These are phyloP conservation scores for Pythium chondricola DNA, from an alignment of 352 stramenopile genomes.

Conservation along the genomic window DNA sequence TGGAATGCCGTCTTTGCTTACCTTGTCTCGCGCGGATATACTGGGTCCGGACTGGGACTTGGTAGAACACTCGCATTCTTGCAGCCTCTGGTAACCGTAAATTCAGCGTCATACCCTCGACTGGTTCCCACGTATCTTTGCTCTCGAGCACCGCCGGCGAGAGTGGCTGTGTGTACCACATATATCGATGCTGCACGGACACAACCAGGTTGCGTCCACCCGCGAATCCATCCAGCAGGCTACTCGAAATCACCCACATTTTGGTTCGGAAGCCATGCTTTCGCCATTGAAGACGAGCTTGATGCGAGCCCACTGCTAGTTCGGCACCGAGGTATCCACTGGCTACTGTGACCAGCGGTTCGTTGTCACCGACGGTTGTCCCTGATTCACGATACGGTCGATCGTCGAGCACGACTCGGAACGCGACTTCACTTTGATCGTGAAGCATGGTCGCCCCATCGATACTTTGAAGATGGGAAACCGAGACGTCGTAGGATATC, in stretches of 20 bases:
- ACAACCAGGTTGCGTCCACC: constrained; percentile 55
- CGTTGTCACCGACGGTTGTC: constrained; percentile 50
- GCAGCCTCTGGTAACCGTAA: constrained; percentile 42
- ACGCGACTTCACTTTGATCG: constrained; percentile 49
- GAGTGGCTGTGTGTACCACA: constrained; percentile 65
- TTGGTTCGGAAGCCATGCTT: constrained; percentile 45
- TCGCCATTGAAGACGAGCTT: constrained; percentile 60
- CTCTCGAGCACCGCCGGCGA: constrained; percentile 28
- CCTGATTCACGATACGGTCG: constrained; percentile 61
- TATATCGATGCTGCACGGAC: constrained; percentile 57
- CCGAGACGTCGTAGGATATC: constrained; percentile 64
- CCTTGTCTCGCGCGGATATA: constrained; percentile 42
- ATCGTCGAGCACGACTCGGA: constrained; percentile 49
- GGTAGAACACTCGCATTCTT: constrained; percentile 65
- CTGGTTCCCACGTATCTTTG: constrained; percentile 44
- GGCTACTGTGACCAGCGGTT: constrained; percentile 40
- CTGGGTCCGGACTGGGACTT: constrained; percentile 56
- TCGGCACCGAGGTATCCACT: constrained; percentile 60
- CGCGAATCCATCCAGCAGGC: constrained; percentile 59
- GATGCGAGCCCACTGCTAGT: constrained; percentile 36
- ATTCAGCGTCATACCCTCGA: constrained; percentile 45
- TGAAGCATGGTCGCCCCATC: constrained; percentile 1
- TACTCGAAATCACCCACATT: constrained; percentile 54
- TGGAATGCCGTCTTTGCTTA: constrained; percentile 21
- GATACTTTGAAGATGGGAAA: constrained; percentile 31